phyloP scores from a whole-genome alignment of 2,329 filamentous ascomycete species.

The Mycocentrospora acerina region DNA sequence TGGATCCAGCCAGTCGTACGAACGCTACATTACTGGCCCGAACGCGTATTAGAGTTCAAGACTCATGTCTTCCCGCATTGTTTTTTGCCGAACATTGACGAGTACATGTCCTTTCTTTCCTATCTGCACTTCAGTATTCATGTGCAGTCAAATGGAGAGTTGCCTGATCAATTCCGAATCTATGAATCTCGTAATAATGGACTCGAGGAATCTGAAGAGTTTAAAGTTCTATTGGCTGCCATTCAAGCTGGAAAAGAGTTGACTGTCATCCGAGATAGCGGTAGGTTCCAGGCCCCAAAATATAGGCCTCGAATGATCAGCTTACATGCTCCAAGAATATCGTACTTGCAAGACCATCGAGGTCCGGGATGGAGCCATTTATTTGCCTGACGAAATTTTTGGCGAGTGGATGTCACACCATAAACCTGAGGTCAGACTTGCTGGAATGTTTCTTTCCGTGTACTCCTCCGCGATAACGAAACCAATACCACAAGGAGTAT shows the following conservation, averaged over 20 bases:
- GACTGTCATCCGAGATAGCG: slow-evolving; percentile 46
- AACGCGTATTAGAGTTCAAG: slow-evolving; percentile 44
- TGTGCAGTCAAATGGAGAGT: slow-evolving; percentile 16
- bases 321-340: slow-evolving; percentile 21
- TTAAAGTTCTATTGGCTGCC: slow-evolving; percentile 41
- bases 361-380: slow-evolving; percentile 45
- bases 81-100: slow-evolving; percentile 43
- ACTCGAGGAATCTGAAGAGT: slow-evolving; percentile 27
- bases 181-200: slow-evolving; percentile 7
- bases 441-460: slow-evolving; percentile 79
- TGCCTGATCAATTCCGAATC: slow-evolving; percentile 16
- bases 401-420: slow-evolving; percentile 40
- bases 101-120: slow-evolving; percentile 46
- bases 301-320: not conserved
- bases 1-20: slow-evolving; percentile 44
- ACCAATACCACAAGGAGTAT: slow-evolving; percentile 64
- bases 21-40: slow-evolving; percentile 35
- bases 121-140: slow-evolving; percentile 39
- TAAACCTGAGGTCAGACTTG: slow-evolving; percentile 62
- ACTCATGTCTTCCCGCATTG: slow-evolving; percentile 52
- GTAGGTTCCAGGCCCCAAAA: slow-evolving; percentile 20
- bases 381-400: slow-evolving; percentile 53
- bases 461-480: slow-evolving; percentile 73
- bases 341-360: slow-evolving; percentile 24
- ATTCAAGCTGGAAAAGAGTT: slow-evolving; percentile 50